Conservation (phyloP, 2,329 filamentous ascomycete species). For the Arachnomyces sp. region DNA sequence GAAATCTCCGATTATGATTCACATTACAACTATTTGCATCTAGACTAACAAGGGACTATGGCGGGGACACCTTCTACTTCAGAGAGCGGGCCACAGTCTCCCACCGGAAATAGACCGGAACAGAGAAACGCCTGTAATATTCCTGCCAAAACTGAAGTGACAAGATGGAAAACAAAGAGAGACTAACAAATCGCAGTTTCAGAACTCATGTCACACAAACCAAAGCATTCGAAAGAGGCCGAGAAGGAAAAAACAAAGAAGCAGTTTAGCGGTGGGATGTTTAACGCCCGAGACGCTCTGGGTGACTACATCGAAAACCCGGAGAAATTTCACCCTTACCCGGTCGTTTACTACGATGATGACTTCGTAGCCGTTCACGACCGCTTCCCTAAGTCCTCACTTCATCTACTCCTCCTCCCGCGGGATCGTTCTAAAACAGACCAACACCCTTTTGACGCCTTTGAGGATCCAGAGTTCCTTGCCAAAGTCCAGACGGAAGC, state of each 20-base stretch:
- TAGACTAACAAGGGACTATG: no score
- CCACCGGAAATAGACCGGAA: slow-evolving; percentile 12
- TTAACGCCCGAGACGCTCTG: slow-evolving; percentile 53
- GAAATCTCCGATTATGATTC: no score
- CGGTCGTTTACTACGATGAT: slow-evolving; percentile 60
- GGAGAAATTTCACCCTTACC: slow-evolving; percentile 48
- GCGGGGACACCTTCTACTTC: no score
- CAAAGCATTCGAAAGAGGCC: slow-evolving; percentile 29
- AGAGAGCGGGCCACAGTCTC: slow-evolving; percentile 4
- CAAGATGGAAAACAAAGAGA: slow-evolving; percentile 1
- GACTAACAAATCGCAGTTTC: slow-evolving; percentile 34
- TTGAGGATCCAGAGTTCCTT: slow-evolving; percentile 65
- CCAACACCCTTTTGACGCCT: slow-evolving; percentile 69
- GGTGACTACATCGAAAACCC: slow-evolving; percentile 61
- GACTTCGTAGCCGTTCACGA: slow-evolving; percentile 73
- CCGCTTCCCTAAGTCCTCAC: slow-evolving; percentile 72
- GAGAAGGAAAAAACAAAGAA: slow-evolving; percentile 13
- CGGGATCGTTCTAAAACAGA: slow-evolving; percentile 55
- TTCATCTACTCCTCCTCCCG: slow-evolving; percentile 85
- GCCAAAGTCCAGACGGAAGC: slow-evolving; percentile 55
- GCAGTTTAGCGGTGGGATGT: slow-evolving; percentile 12
- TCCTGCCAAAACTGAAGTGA: not conserved
- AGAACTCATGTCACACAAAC: slow-evolving; percentile 49
- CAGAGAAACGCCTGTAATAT: slow-evolving; percentile 33
- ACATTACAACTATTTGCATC: no score